Percentiles rank a stretch among this genome's conserved stretches.
phyloP scores from a whole-genome alignment of 495 filamentous ascomycete species.

The Corynascus novoguineensis region DNA sequence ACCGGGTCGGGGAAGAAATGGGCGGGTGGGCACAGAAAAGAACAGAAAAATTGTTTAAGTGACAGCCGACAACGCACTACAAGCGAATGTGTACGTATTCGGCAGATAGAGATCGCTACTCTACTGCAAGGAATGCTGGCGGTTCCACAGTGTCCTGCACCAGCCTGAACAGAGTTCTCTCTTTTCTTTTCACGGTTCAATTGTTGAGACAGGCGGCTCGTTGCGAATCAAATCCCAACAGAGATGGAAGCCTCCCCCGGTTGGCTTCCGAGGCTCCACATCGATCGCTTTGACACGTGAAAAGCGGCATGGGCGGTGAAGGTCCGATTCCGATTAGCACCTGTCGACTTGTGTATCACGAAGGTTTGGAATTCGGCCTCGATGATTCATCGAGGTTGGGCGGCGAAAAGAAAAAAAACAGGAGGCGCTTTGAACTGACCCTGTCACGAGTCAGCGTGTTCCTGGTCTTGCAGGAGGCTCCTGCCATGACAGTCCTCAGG shows the following conservation, averaged over 20 bases:
- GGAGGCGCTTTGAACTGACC: no score
- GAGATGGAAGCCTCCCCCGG: conserved; percentile 1
- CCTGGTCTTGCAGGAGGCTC: no score
- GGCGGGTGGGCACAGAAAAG: no score
- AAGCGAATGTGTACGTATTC: not conserved
- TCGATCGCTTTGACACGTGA: conserved; percentile 16
- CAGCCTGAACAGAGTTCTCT: not conserved
- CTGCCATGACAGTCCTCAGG: no score
- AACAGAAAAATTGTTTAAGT: not conserved
- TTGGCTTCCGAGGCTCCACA: not conserved
- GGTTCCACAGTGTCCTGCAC: conserved; percentile 5
- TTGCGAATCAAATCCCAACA: conserved; percentile 23
- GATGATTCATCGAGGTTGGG: no score
- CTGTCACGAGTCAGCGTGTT: no score
- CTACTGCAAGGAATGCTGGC: not conserved
- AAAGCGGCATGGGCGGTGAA: conserved; percentile 6
- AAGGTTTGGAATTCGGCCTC: no score
- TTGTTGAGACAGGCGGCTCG: conserved; percentile 18
- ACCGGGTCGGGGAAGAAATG: not conserved
- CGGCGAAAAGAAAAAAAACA: no score
- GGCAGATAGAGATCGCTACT: not conserved
- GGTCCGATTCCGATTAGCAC: not conserved
- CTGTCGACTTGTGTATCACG: not conserved
- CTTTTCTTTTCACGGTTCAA: not conserved
- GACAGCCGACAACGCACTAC: not conserved